Conservation (phyloP, 1,139 yeast genomes). For the Sugiyamaella japonica region DNA sequence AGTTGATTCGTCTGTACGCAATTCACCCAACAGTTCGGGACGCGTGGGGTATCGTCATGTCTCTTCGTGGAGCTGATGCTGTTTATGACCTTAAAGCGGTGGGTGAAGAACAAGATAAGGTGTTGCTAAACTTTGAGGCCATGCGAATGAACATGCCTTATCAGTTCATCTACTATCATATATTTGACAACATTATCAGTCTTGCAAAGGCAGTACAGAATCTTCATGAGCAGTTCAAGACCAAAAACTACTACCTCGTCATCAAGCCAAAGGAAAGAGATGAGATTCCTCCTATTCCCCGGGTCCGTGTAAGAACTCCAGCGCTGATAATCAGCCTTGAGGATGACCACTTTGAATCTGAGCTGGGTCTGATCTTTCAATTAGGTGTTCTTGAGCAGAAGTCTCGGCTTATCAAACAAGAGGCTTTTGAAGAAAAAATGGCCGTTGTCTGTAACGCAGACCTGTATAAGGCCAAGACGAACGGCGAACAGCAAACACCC, state of each 20-base stretch:
- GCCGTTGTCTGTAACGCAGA: slow-evolving; percentile 11
- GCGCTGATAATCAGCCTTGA: slow-evolving; percentile 55
- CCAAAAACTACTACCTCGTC: slow-evolving; percentile 43
- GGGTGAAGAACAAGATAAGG: slow-evolving; percentile 24
- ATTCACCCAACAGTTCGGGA: slow-evolving; percentile 54
- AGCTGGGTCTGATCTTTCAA: slow-evolving; percentile 72
- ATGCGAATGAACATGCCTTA: slow-evolving; percentile 53
- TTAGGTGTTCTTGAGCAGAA: slow-evolving; percentile 73
- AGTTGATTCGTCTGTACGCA: slow-evolving; percentile 51
- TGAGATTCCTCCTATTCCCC: slow-evolving; percentile 48
- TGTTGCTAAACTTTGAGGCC: slow-evolving; percentile 37
- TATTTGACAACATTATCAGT: slow-evolving; percentile 65
- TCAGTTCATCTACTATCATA: slow-evolving; percentile 62
- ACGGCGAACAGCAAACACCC: background rate
- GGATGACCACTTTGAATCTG: slow-evolving; percentile 87
- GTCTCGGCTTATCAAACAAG: slow-evolving; percentile 58
- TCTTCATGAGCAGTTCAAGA: slow-evolving; percentile 51
- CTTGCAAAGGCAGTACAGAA: slow-evolving; percentile 61
- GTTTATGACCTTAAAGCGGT: slow-evolving; percentile 23
- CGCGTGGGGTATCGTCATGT: slow-evolving; percentile 45
- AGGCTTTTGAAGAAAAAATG: slow-evolving; percentile 52
- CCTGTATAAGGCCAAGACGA: background rate
- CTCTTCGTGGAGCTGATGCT: slow-evolving; percentile 34
- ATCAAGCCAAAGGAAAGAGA: slow-evolving; percentile 44
- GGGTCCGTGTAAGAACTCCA: slow-evolving; percentile 51